These are phyloP conservation scores for Ceratocystis diversiconidia DNA, from an alignment of 2,329 filamentous ascomycete species.

Conservation along the genomic window DNA sequence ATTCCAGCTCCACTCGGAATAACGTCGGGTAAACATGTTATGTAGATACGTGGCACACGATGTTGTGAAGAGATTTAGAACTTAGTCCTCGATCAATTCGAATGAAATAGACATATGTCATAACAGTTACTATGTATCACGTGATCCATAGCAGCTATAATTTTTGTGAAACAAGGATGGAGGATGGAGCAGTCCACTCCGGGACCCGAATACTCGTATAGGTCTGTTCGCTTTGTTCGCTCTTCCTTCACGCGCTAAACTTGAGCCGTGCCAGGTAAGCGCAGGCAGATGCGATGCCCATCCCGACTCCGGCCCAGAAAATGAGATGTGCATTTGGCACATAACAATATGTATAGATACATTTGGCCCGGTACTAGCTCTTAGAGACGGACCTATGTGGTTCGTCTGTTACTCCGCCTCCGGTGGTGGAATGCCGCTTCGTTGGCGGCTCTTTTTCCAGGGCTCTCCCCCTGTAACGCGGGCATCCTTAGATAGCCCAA, in stretches of 20 bases:
- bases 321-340: neutral
- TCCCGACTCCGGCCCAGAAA: neutral
- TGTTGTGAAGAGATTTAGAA: too few species aligned
- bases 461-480: neutral
- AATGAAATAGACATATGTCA: too few species aligned
- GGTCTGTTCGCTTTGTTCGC: neutral
- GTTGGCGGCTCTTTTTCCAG: neutral
- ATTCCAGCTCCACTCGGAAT: too few species aligned
- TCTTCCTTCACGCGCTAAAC: neutral
- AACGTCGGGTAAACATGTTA: too few species aligned
- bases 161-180: neutral
- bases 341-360: neutral
- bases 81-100: too few species aligned
- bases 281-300: neutral
- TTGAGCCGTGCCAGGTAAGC: neutral
- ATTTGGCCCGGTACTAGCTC: neutral
- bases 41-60: too few species aligned
- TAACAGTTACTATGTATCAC: too few species aligned
- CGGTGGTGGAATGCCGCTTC: neutral
- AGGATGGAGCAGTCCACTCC: neutral
- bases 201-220: too few species aligned
- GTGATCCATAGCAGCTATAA: neutral
- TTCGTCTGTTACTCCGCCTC: slow-evolving; percentile 7
- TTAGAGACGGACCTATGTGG: neutral
- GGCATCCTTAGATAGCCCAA: too few species aligned